Percentiles rank a stretch among this genome's conserved stretches.
phyloP scores from a whole-genome alignment of 2,329 filamentous ascomycete genomes.

The Neopestalotiopsis clavispora region DNA sequence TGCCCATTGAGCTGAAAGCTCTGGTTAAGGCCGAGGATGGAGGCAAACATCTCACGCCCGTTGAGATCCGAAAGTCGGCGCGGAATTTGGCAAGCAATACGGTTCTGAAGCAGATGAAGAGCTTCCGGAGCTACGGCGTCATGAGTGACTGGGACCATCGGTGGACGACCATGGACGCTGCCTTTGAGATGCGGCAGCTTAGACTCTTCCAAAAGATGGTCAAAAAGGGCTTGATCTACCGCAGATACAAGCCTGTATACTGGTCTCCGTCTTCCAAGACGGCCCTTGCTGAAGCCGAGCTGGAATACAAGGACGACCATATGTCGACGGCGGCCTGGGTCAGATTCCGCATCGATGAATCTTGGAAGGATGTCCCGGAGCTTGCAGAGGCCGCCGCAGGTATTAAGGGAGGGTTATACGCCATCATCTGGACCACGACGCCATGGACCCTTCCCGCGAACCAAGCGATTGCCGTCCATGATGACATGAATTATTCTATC shows the following conservation, averaged over 20 bases:
- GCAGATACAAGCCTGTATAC: constrained; percentile 82
- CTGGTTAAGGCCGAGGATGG: constrained; percentile 57
- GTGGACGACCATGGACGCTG: constrained; percentile 80
- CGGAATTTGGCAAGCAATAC: constrained; percentile 70
- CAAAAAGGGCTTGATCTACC: constrained; percentile 73
- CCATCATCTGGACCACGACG: constrained; percentile 98
- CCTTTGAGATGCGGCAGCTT: constrained; percentile 77
- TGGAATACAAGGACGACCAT: constrained; percentile 82
- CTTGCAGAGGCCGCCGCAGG: constrained; percentile 43
- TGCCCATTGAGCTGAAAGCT: constrained; percentile 96
- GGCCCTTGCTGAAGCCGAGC: constrained; percentile 81
- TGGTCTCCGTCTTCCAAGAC: constrained; percentile 83
- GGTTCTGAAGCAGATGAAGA: constrained; percentile 73
- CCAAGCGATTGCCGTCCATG: constrained; percentile 81
- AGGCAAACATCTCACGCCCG: constrained; percentile 49
- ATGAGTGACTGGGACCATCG: constrained; percentile 81
- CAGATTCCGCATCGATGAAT: constrained; percentile 70
- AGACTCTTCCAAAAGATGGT: constrained; percentile 78
- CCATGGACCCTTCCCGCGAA: constrained; percentile 98
- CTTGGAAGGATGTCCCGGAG: constrained; percentile 39
- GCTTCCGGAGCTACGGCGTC: constrained; percentile 74
- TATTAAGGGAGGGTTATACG: constrained; percentile 62
- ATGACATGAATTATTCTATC: constrained; percentile 75
- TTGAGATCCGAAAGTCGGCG: constrained; percentile 68
- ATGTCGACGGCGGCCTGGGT: constrained; percentile 77